These are phyloP conservation scores for Picea abies DNA, from an alignment of 83 land plant species.

Conservation along the genomic window DNA sequence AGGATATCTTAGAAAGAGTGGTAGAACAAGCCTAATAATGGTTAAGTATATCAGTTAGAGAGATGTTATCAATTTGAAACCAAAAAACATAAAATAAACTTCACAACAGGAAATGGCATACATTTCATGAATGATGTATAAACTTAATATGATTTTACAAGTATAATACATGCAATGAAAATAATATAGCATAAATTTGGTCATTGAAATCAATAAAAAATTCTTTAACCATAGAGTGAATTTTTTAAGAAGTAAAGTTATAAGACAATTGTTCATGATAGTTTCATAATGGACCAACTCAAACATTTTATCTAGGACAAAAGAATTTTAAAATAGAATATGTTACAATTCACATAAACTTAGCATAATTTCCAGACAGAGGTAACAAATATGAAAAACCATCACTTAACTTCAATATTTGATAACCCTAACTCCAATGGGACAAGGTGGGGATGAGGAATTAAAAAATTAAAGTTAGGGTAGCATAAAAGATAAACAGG, in stretches of 20 bases:
- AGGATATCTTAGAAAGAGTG: too few relatives aligned
- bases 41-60: not conserved
- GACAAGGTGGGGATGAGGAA: too few relatives aligned
- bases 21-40: too few relatives aligned
- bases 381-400: too few relatives aligned
- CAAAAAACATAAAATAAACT: not conserved
- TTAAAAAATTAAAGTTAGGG: too few relatives aligned
- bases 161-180: not conserved
- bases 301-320: too few relatives aligned
- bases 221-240: not conserved
- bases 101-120: not conserved
- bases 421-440: too few relatives aligned
- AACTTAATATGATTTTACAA: not conserved
- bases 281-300: not conserved
- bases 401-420: too few relatives aligned
- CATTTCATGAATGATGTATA: not conserved
- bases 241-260: not conserved
- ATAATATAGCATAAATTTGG: not conserved
- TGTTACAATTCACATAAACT: too few relatives aligned
- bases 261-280: not conserved
- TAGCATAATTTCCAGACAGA: too few relatives aligned
- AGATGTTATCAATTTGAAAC: not conserved
- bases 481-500: too few relatives aligned
- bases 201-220: not conserved
- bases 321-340: too few relatives aligned